Evolutionary conservation across 2,329 filamentous ascomycete genomes (phyloP), one percentile per base, ranked within the genome.

Genomic region (Fonsecaea monophora): DNA sequence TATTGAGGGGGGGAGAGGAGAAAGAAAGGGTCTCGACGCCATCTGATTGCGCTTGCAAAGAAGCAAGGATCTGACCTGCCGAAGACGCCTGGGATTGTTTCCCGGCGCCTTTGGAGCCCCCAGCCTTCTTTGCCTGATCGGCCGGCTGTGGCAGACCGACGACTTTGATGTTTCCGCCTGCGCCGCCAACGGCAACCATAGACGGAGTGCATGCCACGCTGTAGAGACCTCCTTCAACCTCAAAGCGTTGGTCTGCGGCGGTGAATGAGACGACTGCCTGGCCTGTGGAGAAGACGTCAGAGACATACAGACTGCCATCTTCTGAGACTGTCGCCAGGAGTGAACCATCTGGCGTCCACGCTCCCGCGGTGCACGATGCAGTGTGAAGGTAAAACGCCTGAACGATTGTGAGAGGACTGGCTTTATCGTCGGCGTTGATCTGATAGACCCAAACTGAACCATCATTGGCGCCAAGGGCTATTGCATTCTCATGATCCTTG

Each of bases 391-490:
- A 97, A 82, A 95, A 97, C 32, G 90, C 90, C 81, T 97, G 92
- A 4, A 96, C 85, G 75, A 98, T 95, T 73, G 90, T 89, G 61
- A 98, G 84, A 7, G 91, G 84, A 37, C 81, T 81, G 13, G 83
- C 79, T 40, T 82, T 79, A 38, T 92, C 88, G 62, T 83, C 83
- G 35, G 86, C 82, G 77, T 94, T 90, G 74, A 98, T 85, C n/a
- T 89, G 89, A 81, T 97, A 97, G 9, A 99, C 90, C 95, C 95
- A 99, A 50, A 97, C 93, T 60, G 90, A 94, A 63, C 95, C 95
- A 77, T 99, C 94, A 40, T 86, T 91, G 38, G 93, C 93, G 65
- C 95, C 95, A 7, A 99, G 82, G 0, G 95, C 95, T 69, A 99
- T 77, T 8, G 92, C 89, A 80, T 97, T 96, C 68, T 90, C 87